A percentile compares a stretch with the other conserved stretches of the same genome.
Conservation (phyloP, 768 basidiomycete species). For the Calocera viscosa region DNA sequence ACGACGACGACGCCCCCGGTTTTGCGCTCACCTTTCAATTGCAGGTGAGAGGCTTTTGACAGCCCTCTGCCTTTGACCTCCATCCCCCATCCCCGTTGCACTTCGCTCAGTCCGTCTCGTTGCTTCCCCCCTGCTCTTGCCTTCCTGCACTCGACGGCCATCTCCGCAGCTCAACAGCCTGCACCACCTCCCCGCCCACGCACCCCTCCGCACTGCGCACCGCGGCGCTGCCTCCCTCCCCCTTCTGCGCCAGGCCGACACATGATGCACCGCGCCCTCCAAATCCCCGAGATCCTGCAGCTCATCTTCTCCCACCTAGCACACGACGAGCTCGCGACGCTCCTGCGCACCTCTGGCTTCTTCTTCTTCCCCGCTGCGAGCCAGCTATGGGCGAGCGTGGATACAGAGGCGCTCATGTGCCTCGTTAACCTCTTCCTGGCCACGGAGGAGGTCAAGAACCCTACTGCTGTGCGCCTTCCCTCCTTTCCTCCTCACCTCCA, state of each 20-base stretch:
- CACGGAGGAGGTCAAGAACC: slow-evolving; percentile 1
- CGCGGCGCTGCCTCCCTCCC: background rate
- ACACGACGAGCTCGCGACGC: background rate
- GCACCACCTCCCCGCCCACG: too few species aligned
- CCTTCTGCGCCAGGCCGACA: background rate
- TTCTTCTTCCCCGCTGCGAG: slow-evolving; percentile 2
- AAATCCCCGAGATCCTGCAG: slow-evolving; percentile 8
- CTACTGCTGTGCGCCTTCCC: background rate
- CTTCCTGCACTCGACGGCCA: background rate
- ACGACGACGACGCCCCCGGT: too few species aligned
- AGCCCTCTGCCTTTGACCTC: background rate
- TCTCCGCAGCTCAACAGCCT: too few species aligned
- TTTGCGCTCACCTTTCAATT: too few species aligned
- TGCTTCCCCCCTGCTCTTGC: too few species aligned
- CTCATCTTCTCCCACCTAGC: slow-evolving; percentile 6
- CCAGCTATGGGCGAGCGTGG: slow-evolving; percentile 6
- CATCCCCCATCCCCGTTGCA: too few species aligned
- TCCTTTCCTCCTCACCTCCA: background rate
- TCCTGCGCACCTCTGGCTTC: slow-evolving; percentile 5
- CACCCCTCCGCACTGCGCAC: too few species aligned
- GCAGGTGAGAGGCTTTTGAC: background rate
- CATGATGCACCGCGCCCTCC: slow-evolving; percentile 4
- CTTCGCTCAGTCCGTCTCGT: too few species aligned
- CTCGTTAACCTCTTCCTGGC: background rate
- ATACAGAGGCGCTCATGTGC: slow-evolving; percentile 3